A percentile compares a stretch with the other conserved stretches of the same genome.
phyloP scores from a whole-genome alignment of 495 filamentous ascomycete genomes.

The Xylaria castorea region DNA sequence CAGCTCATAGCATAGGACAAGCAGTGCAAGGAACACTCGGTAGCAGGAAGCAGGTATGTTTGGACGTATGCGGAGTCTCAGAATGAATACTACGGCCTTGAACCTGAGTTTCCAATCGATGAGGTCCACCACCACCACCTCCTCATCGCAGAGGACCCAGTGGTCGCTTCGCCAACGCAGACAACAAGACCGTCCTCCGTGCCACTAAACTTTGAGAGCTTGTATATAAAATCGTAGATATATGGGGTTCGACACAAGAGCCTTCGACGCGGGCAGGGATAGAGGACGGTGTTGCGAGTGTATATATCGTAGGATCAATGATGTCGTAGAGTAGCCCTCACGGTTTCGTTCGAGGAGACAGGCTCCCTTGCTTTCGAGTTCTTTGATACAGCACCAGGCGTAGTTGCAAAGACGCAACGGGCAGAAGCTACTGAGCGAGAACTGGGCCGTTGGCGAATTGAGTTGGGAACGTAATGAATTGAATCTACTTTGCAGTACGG shows the following conservation, averaged over 20 bases:
- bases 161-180: conserved; percentile 42
- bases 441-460: conserved; percentile 1
- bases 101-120: conserved; percentile 41
- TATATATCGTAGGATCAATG: conserved; percentile 4
- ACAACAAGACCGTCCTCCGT: conserved; percentile 29
- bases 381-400: conserved; percentile 5
- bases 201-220: not conserved
- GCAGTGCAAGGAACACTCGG: conserved; percentile 17
- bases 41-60: not conserved
- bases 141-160: conserved; percentile 51
- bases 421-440: not conserved
- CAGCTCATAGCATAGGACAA: conserved; percentile 37
- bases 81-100: conserved; percentile 33
- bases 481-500: not conserved
- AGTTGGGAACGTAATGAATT: not conserved
- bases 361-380: not conserved
- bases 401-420: not conserved
- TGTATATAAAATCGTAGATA: conserved; percentile 14
- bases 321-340: not conserved
- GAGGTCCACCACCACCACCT: conserved; percentile 50
- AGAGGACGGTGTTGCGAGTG: conserved; percentile 22
- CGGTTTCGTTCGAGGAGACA: not conserved
- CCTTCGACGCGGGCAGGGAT: conserved; percentile 20
- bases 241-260: conserved; percentile 19
- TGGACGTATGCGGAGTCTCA: conserved; percentile 25